These are phyloP conservation scores for Periconia sp. DNA, from an alignment of 2,329 filamentous ascomycete genomes.

Conservation along the genomic window DNA sequence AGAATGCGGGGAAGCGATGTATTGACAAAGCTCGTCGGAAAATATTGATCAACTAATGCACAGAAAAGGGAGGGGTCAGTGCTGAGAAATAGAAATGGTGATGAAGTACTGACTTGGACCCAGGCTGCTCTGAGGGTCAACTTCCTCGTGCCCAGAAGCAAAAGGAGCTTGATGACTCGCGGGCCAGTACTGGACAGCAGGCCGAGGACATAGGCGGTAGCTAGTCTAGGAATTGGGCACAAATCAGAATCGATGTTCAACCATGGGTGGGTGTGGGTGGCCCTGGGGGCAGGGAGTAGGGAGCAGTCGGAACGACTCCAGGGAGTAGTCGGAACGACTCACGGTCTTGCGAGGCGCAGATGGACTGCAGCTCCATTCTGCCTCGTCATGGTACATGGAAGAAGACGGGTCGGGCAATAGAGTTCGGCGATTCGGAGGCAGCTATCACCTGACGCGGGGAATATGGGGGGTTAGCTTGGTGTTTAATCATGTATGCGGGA, in stretches of 20 bases:
- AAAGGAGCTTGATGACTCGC: slow-evolving; percentile 24
- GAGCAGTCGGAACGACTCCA: no score
- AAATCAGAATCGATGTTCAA: neutral
- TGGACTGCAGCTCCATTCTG: neutral
- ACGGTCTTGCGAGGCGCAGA: slow-evolving; percentile 18
- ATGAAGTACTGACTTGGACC: slow-evolving; percentile 26
- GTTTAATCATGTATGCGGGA: neutral
- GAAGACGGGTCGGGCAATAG: no score
- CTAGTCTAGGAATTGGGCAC: slow-evolving; percentile 18
- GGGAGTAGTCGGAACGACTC: no score
- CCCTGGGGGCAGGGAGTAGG: no score
- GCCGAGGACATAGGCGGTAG: slow-evolving; percentile 35
- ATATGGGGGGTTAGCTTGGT: neutral
- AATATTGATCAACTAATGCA: slow-evolving; percentile 28
- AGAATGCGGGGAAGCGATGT: slow-evolving; percentile 60
- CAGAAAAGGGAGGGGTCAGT: no score
- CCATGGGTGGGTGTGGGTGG: neutral
- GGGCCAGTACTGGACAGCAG: slow-evolving; percentile 34
- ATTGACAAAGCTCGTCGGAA: slow-evolving; percentile 49
- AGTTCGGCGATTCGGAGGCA: neutral
- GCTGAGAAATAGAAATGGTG: neutral
- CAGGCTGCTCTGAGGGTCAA: slow-evolving; percentile 22
- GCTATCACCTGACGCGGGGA: neutral
- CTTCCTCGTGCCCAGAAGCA: slow-evolving; percentile 24
- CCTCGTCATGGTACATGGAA: slow-evolving; percentile 7